Conservation (phyloP, 2,329 filamentous ascomycete genomes). For the Colletotrichum musae region DNA sequence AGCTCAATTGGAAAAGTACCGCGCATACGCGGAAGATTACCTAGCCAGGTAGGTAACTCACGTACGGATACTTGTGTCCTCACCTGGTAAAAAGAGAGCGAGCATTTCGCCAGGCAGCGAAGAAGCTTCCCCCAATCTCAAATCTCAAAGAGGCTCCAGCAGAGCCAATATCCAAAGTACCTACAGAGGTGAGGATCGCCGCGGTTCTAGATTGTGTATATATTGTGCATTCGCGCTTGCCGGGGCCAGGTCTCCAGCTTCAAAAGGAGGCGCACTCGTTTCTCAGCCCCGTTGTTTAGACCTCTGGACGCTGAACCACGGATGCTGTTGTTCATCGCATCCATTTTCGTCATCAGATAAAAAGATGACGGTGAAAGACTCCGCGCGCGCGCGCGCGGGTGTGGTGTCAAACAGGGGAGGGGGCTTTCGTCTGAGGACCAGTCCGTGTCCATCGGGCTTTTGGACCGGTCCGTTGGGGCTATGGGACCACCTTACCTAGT, state of each 20-base stretch:
- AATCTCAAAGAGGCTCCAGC: too few relatives aligned
- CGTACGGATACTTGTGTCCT: too few relatives aligned
- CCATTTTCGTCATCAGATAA: background rate
- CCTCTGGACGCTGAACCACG: conserved; percentile 7
- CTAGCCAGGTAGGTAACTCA: background rate
- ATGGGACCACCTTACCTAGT: background rate
- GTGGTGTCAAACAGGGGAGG: too few relatives aligned
- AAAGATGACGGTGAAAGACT: too few relatives aligned
- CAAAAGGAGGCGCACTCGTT: conserved; percentile 1
- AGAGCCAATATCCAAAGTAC: background rate
- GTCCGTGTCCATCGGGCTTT: conserved; percentile 14
- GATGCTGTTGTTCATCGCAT: background rate
- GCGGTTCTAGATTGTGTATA: background rate
- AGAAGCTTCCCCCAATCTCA: background rate
- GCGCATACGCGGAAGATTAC: background rate
- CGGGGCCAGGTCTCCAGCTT: background rate
- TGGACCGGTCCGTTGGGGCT: conserved; percentile 6
- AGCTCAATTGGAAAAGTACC: background rate
- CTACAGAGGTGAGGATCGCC: conserved; percentile 11
- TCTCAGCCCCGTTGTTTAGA: conserved; percentile 31
- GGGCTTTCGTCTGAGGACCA: too few relatives aligned
- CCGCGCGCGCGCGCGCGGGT: too few relatives aligned
- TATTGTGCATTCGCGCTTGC: background rate
- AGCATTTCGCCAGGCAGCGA: background rate
- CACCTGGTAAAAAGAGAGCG: background rate